These are phyloP conservation scores for Botryotinia calthae DNA, from an alignment of 2,329 filamentous ascomycete species.

Conservation along the genomic window DNA sequence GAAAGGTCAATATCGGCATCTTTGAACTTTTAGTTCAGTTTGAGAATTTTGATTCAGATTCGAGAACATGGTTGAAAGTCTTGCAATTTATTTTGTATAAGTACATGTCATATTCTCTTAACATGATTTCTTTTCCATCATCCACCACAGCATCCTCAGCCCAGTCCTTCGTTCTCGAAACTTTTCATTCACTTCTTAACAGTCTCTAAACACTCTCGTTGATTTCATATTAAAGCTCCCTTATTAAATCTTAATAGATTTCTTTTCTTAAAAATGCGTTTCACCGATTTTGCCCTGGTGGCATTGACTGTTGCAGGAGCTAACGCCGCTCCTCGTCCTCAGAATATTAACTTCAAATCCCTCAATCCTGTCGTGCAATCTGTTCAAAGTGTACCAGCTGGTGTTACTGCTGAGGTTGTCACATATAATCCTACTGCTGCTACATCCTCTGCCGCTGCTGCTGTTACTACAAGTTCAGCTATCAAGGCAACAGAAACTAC, in stretches of 20 bases:
- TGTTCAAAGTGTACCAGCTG: neutral
- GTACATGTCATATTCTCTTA: neutral
- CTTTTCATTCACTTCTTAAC: neutral
- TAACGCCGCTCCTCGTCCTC: constrained; percentile 1
- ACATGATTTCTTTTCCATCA: neutral
- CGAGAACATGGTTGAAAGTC: too few relatives aligned
- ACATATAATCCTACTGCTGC: constrained; percentile 1
- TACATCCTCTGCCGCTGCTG: neutral
- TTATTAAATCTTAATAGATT: neutral
- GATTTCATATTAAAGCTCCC: neutral
- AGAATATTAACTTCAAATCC: neutral
- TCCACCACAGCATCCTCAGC: neutral
- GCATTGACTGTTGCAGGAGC: constrained; percentile 1
- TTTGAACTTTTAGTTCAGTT: neutral
- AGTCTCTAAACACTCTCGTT: neutral
- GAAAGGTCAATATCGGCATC: neutral
- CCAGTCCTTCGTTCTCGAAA: neutral
- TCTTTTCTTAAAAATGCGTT: constrained; percentile 1
- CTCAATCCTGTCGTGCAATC: neutral
- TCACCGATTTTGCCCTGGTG: neutral
- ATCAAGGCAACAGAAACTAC: neutral
- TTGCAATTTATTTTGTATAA: neutral
- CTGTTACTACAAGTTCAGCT: neutral
- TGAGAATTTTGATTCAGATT: neutral
- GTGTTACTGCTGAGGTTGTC: neutral